A percentile compares a stretch with the other conserved stretches of the same genome.
Evolutionary conservation across 2,329 filamentous ascomycete species (phyloP).

Genomic region (Pseudogymnoascus sp.): DNA sequence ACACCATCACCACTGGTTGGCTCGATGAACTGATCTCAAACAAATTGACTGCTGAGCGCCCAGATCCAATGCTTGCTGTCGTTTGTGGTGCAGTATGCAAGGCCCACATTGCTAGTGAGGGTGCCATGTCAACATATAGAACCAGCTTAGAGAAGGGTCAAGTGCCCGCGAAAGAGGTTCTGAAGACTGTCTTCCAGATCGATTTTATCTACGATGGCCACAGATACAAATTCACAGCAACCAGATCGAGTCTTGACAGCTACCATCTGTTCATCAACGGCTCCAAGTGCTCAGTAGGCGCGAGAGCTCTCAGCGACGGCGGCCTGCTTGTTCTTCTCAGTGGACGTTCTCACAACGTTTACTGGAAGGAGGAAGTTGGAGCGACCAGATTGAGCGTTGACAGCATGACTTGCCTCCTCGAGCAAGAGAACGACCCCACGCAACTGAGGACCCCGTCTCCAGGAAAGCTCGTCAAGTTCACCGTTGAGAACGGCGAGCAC

Average conservation of each 20-base stretch:
- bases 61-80: constrained; percentile 87
- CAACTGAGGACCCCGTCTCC: constrained; percentile 91
- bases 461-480: constrained; percentile 97
- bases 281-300: constrained; percentile 88
- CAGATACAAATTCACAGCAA: constrained; percentile 97
- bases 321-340: constrained; percentile 85
- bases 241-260: constrained; percentile 82
- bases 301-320: constrained; percentile 87
- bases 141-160: constrained; percentile 92
- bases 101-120: constrained; percentile 89
- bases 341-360: constrained; percentile 93
- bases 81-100: constrained; percentile 92
- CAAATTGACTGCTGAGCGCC: constrained; percentile 91
- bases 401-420: constrained; percentile 93
- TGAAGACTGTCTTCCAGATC: constrained; percentile 95
- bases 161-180: constrained; percentile 89
- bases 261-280: constrained; percentile 99
- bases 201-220: constrained; percentile 98
- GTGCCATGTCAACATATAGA: constrained; percentile 78
- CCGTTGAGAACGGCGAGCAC: constrained; percentile 90
- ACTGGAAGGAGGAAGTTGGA: constrained; percentile 99
- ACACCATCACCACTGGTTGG: constrained; percentile 99
- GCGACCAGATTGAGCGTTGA: constrained; percentile 94
- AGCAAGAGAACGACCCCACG: constrained; percentile 98
- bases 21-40: constrained; percentile 97